A percentile compares a stretch with the other conserved stretches of the same genome.
phyloP scores from a whole-genome alignment of 1,284 basidiomycete genomes.

The Sporisorium iseilematis-ciliati region DNA sequence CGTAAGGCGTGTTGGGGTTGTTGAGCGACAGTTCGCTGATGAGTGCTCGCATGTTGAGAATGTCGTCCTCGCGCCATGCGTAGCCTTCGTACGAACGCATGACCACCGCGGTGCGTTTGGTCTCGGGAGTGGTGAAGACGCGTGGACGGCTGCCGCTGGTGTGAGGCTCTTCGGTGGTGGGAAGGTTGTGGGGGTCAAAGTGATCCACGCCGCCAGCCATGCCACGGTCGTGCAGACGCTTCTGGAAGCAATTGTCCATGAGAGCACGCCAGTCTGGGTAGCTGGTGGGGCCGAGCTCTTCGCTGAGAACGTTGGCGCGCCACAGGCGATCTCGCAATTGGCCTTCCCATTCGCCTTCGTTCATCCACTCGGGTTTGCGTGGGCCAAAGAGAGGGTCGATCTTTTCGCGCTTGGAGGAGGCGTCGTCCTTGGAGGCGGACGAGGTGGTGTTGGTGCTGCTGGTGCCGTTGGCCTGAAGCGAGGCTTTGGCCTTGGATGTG shows the following conservation, averaged over 20 bases:
- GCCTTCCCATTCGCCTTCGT: constrained; percentile 64
- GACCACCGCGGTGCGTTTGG: constrained; percentile 67
- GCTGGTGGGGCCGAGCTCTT: constrained; percentile 59
- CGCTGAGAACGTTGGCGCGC: constrained; percentile 61
- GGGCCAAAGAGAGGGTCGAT: constrained; percentile 65
- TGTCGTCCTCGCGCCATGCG: constrained; percentile 69
- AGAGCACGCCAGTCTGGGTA: constrained; percentile 68
- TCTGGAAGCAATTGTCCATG: constrained; percentile 68
- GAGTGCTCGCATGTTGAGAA: constrained; percentile 68
- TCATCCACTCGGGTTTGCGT: constrained; percentile 57
- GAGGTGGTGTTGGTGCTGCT: constrained; percentile 14
- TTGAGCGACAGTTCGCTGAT: constrained; percentile 69
- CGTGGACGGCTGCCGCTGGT: constrained; percentile 32
- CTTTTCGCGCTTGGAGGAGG: constrained; percentile 36
- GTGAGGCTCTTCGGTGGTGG: constrained; percentile 45
- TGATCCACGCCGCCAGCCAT: constrained; percentile 62
- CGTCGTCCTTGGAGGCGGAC: constrained; percentile 7
- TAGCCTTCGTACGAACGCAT: constrained; percentile 69
- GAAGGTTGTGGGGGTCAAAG: constrained; percentile 49
- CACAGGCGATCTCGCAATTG: constrained; percentile 61
- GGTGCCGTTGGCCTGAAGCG: constrained; percentile 11
- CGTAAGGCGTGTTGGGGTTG: constrained; percentile 69
- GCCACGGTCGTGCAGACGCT: constrained; percentile 63
- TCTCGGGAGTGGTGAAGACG: constrained; percentile 62
- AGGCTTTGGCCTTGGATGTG: constrained; percentile 21